A percentile compares a stretch with the other conserved stretches of the same genome.
Conservation (phyloP, 2,329 filamentous ascomycete species). For the Penicillium sp. region DNA sequence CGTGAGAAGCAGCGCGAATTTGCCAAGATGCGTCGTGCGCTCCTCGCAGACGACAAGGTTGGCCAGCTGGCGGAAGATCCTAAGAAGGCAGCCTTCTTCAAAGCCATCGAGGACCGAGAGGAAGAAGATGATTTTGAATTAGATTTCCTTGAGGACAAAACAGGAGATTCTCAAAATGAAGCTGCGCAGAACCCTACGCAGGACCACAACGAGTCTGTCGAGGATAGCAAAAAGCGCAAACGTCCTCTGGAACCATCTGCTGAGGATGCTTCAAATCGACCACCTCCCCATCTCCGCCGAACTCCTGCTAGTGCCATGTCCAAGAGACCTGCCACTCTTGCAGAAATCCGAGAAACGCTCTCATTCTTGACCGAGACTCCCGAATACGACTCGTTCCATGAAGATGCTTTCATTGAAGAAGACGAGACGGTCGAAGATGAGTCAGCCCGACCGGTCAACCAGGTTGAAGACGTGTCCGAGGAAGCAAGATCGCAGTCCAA, state of each 20-base stretch:
- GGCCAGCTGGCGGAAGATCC: constrained; percentile 85
- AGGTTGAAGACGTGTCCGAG: constrained; percentile 15
- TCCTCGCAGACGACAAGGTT: constrained; percentile 82
- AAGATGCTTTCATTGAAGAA: constrained; percentile 47
- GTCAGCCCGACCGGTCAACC: constrained; percentile 14
- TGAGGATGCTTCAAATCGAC: constrained; percentile 45
- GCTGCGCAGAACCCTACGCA: constrained; percentile 22
- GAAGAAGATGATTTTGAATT: constrained; percentile 64
- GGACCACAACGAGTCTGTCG: constrained; percentile 16
- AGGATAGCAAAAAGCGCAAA: constrained; percentile 35
- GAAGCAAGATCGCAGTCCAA: constrained; percentile 22
- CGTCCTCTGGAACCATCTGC: constrained; percentile 35
- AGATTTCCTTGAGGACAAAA: constrained; percentile 58
- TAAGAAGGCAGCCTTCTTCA: constrained; percentile 83
- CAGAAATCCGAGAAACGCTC: constrained; percentile 75
- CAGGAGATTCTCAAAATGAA: constrained; percentile 38
- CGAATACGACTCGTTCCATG: constrained; percentile 50
- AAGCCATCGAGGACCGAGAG: constrained; percentile 78
- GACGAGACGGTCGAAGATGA: constrained; percentile 14
- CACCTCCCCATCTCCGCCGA: constrained; percentile 57
- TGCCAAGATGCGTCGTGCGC: constrained; percentile 81
- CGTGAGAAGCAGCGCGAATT: constrained; percentile 83
- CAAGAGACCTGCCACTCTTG: constrained; percentile 66
- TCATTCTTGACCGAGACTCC: constrained; percentile 73
- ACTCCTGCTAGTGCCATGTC: constrained; percentile 48